Percentiles rank a stretch among this genome's conserved stretches.
Conservation (phyloP, 163 green algal species). For the Prototheca cutis region DNA sequence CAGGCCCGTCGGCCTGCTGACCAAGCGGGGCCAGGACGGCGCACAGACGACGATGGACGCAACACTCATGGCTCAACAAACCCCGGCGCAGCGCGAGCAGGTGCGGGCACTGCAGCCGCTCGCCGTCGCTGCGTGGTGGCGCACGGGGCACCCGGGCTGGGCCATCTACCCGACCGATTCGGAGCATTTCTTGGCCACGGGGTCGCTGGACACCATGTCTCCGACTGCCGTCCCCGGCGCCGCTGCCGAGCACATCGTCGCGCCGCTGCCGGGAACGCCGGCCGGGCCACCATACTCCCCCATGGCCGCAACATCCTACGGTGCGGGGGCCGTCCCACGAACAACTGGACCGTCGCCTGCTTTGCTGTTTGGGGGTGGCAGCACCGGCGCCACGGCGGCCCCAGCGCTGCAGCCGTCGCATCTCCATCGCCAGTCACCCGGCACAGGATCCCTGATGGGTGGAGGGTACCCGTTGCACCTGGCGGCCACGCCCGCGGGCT, state of each 20-base stretch:
- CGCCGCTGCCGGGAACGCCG: not conserved
- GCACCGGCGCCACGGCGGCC: too few relatives aligned
- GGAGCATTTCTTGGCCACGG: slow-evolving; percentile 53
- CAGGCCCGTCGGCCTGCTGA: slow-evolving; percentile 56
- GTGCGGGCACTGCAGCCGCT: slow-evolving; percentile 50
- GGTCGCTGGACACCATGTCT: slow-evolving; percentile 18
- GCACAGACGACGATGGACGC: slow-evolving; percentile 57
- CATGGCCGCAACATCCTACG: too few relatives aligned
- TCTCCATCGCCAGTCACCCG: too few relatives aligned
- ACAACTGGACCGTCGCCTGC: too few relatives aligned
- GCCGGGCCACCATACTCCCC: too few relatives aligned
- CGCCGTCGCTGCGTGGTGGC: slow-evolving; percentile 65
- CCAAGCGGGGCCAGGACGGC: slow-evolving; percentile 39
- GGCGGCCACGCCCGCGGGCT: not conserved
- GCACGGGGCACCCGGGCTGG: slow-evolving; percentile 64
- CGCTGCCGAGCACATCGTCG: not conserved
- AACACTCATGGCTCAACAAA: slow-evolving; percentile 58
- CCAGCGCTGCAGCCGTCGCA: too few relatives aligned
- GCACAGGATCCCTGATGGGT: too few relatives aligned
- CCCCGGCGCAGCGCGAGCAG: slow-evolving; percentile 58
- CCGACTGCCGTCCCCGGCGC: not conserved
- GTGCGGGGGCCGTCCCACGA: too few relatives aligned
- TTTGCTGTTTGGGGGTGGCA: too few relatives aligned
- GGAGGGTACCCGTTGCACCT: not conserved
- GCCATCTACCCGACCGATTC: slow-evolving; percentile 69